Percentiles rank a stretch among this genome's conserved stretches.
These are phyloP conservation scores for Dianthus caryophyllus DNA, from an alignment of 148 eudicot species.

Conservation along the genomic window DNA sequence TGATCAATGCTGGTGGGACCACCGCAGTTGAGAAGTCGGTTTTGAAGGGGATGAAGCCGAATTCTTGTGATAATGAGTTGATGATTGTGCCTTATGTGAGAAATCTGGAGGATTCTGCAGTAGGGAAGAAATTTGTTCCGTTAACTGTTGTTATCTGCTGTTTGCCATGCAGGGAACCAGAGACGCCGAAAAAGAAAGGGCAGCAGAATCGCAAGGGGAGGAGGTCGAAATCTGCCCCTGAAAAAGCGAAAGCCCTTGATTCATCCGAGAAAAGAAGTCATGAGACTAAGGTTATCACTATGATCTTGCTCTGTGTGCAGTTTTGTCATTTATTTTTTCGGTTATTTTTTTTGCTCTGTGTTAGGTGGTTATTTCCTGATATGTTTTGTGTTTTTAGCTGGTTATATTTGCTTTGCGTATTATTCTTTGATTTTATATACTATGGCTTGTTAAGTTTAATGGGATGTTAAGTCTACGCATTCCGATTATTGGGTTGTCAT, in stretches of 20 bases:
- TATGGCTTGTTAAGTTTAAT: too few relatives aligned
- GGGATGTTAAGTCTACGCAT: too few relatives aligned
- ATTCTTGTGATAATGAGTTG: conserved; percentile 2
- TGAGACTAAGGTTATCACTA: conserved; percentile 22
- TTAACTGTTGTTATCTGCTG: conserved; percentile 14
- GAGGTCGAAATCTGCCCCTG: not conserved
- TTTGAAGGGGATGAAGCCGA: conserved; percentile 5
- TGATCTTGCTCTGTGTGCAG: not conserved
- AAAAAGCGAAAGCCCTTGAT: not conserved
- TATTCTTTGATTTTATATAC: not conserved
- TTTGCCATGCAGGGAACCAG: conserved; percentile 1
- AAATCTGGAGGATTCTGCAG: not conserved
- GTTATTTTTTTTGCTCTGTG: too few relatives aligned
- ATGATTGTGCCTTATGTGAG: conserved; percentile 15
- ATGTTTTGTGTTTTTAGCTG: not conserved
- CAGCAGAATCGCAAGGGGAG: not conserved
- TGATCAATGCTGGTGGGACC: conserved; percentile 6
- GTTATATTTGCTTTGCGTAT: not conserved
- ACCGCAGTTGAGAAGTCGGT: not conserved
- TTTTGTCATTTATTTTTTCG: not conserved
- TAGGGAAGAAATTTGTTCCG: not conserved
- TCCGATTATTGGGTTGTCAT: too few relatives aligned
- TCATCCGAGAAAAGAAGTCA: conserved; percentile 4
- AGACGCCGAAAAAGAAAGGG: not conserved
- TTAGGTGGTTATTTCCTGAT: not conserved